phyloP scores from a whole-genome alignment of 208 protist genomes.

The Borovskyia barvae region DNA sequence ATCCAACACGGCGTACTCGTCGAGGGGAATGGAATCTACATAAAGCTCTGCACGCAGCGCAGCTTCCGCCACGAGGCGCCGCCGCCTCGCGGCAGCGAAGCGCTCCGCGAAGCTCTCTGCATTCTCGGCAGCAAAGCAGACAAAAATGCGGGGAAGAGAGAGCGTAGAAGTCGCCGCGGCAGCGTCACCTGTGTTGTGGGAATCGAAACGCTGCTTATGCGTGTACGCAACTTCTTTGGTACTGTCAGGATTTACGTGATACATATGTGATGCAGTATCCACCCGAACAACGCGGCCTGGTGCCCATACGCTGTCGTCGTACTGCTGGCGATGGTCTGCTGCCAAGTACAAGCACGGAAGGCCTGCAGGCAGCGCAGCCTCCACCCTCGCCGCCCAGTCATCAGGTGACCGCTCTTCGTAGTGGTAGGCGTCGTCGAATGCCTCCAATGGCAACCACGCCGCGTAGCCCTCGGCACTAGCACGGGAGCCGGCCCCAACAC shows the following conservation, averaged over 20 bases:
- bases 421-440: conserved; percentile 87
- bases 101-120: conserved; percentile 88
- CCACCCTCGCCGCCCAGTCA: conserved; percentile 64
- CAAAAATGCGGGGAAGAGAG: conserved; percentile 72
- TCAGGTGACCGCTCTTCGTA: conserved; percentile 76
- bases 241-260: conserved; percentile 7
- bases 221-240: neutral
- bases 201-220: neutral
- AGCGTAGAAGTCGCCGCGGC: neutral
- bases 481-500: neutral
- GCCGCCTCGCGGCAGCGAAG: conserved; percentile 77
- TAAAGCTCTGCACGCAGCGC: conserved; percentile 88
- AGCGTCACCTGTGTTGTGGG: neutral
- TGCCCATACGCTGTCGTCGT: conserved; percentile 11
- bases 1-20: conserved; percentile 85
- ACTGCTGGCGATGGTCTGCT: conserved; percentile 24
- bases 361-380: conserved; percentile 18
- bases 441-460: conserved; percentile 86
- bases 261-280: conserved; percentile 11
- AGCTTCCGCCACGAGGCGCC: conserved; percentile 69
- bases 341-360: conserved; percentile 43
- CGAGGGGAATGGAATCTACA: conserved; percentile 93
- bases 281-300: conserved; percentile 24
- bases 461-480: conserved; percentile 37
- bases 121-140: conserved; percentile 94